Evolutionary conservation across 2,329 filamentous ascomycete genomes (phyloP).

Genomic region (Fusarium cicatricum): DNA sequence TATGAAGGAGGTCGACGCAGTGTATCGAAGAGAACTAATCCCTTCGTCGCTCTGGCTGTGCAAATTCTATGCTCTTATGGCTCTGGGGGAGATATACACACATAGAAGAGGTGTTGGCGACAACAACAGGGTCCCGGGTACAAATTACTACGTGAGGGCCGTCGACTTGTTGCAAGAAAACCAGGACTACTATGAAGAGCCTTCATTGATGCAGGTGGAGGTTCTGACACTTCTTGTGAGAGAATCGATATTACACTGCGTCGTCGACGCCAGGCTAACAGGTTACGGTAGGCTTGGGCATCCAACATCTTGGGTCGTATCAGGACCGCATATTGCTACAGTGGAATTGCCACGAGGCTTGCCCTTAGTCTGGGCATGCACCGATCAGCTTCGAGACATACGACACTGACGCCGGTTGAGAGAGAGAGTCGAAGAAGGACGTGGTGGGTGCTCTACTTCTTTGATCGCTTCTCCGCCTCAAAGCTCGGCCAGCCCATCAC

Average conservation of each 20-base stretch:
- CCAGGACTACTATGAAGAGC: constrained; percentile 51
- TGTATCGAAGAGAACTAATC: constrained; percentile 46
- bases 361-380: constrained; percentile 54
- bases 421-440: constrained; percentile 40
- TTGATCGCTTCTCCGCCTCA: constrained; percentile 45
- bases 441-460: constrained; percentile 48
- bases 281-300: constrained; percentile 35
- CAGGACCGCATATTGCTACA: constrained; percentile 45
- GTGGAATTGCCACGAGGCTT: constrained; percentile 49
- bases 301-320: constrained; percentile 48
- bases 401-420: constrained; percentile 33
- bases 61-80: constrained; percentile 55
- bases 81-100: constrained; percentile 55
- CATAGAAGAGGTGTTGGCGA: constrained; percentile 44
- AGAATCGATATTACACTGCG: no score
- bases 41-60: constrained; percentile 47
- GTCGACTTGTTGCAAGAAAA: constrained; percentile 49
- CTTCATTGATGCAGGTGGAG: constrained; percentile 54
- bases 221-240: constrained; percentile 45
- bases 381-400: constrained; percentile 40
- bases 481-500: constrained; percentile 46
- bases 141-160: constrained; percentile 52
- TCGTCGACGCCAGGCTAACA: neutral
- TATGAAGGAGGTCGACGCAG: constrained; percentile 48
- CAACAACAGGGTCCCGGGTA: constrained; percentile 49